Evolutionary conservation across 345 rosid species (phyloP), one percentile per base, ranked within the genome.

Genomic region (Acer yangbiense): DNA sequence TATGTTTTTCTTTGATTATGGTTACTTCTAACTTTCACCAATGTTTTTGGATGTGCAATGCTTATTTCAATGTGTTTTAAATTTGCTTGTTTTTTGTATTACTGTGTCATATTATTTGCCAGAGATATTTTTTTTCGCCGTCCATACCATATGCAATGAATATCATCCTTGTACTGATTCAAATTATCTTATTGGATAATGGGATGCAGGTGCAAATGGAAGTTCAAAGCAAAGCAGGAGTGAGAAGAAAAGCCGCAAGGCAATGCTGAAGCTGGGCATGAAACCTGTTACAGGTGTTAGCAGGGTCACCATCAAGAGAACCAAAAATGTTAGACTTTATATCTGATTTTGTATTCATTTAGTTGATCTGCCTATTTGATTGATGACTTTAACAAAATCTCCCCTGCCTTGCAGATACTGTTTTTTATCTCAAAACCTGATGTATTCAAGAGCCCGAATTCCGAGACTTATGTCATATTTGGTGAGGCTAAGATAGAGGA

Each of bases 401-500:
- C 58, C 64, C 67, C 68, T 76, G 67, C 39, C 23, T 80, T 85
- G 78, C 89, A 93, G 95, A 79, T 91, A 60, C 85, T 89, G 67
- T 94, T 89, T 86, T 92, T 94, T 84, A 90, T 92, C 79, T 90
- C 98, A 10, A 94, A 94, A 74, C 97, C 95, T 0, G 94, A 94
- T 83, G 95, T 92, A 43, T 94, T 94, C 85, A 94, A 94, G 83
- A 90, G 97, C 85, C 94, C 95, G 4, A 87, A 92, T 82, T 92
- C 97, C 1, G 97, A 94, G 81, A 92, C 97, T 18, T 94, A 94
- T 73, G 79, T 94, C 79, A 89, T 92, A 81, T 92, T 94, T 29
- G 97, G 94, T 17, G 98, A 94, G 89, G 98, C 97, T 50, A 94
- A 92, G 93, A 89, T 94, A 46, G 98, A 94, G 84, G 95, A 94